Percentiles rank a stretch among this genome's conserved stretches.
Conservation (phyloP, 345 rosid genomes). For the Ailanthus altissimus region DNA sequence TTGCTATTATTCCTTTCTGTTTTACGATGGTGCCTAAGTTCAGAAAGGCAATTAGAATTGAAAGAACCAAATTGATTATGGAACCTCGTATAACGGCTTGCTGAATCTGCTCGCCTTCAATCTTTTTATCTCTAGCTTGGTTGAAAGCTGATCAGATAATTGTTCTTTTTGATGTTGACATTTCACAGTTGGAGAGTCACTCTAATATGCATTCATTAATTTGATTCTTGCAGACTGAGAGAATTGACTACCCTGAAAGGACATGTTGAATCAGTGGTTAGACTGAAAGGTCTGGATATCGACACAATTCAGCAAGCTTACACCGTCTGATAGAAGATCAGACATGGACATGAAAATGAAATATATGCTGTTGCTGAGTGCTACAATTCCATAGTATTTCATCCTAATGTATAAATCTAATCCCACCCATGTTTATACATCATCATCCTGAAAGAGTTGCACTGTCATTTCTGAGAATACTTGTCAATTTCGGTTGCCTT, state of each 20-base stretch:
- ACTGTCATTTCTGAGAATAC: not conserved
- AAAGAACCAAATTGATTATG: too few species aligned
- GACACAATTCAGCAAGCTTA: slow-evolving; percentile 58
- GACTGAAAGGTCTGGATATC: slow-evolving; percentile 58
- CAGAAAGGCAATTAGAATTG: too few species aligned
- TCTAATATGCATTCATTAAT: not conserved
- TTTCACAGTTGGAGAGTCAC: not conserved
- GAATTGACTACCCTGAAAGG: slow-evolving; percentile 54
- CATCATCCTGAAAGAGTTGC: not conserved
- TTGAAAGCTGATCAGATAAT: not conserved
- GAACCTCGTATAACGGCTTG: too few species aligned
- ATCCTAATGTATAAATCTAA: slow-evolving; percentile 15
- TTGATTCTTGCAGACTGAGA: slow-evolving; percentile 44
- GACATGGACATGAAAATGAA: slow-evolving; percentile 4
- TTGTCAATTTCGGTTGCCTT: not conserved
- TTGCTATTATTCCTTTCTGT: not conserved
- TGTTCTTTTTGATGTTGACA: not conserved
- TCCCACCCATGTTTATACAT: slow-evolving; percentile 9
- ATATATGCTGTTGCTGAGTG: not conserved
- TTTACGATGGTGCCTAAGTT: too few species aligned
- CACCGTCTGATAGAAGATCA: slow-evolving; percentile 38
- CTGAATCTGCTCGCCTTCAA: not conserved
- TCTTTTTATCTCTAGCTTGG: not conserved
- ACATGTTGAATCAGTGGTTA: slow-evolving; percentile 57
- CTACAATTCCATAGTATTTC: not conserved